Evolutionary conservation across 306 rosid genomes (phyloP).

Genomic region (Pachyrhizus erosus): DNA sequence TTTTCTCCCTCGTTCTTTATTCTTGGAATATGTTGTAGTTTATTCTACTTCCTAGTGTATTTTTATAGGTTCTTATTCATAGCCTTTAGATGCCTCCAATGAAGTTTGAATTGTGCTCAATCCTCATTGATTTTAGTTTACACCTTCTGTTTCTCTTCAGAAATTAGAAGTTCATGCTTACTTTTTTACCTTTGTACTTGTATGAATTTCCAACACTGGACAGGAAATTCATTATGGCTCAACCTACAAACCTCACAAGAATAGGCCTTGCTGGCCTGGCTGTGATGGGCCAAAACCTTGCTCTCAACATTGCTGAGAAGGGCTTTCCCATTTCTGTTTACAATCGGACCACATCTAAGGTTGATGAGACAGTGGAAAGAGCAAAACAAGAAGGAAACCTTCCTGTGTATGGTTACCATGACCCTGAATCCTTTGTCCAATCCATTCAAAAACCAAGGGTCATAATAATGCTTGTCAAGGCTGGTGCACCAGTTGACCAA

Average conservation of each 20-base stretch:
- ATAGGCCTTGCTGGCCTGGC: conserved; percentile 87
- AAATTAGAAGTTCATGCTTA: background rate
- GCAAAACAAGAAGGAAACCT: conserved; percentile 78
- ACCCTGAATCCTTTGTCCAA: conserved; percentile 74
- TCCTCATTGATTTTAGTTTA: conserved; percentile 18
- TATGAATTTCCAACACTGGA: conserved; percentile 17
- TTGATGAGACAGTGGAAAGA: conserved; percentile 79
- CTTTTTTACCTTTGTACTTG: background rate
- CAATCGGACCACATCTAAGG: conserved; percentile 80
- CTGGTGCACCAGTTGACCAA: conserved; percentile 83
- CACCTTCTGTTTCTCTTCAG: background rate
- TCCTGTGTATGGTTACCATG: conserved; percentile 80
- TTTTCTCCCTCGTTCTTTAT: too few species aligned
- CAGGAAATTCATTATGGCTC: conserved; percentile 68
- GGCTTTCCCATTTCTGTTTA: conserved; percentile 87
- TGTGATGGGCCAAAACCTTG: conserved; percentile 89
- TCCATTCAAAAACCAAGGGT: conserved; percentile 84
- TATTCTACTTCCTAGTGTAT: too few species aligned
- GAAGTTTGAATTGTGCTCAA: background rate
- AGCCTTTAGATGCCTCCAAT: background rate
- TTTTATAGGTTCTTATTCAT: background rate
- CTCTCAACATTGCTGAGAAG: conserved; percentile 83
- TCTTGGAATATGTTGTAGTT: too few species aligned
- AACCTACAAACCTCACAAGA: conserved; percentile 56
- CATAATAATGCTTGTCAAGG: conserved; percentile 83